Evolutionary conservation across 805 yeast species (phyloP), one percentile per base, ranked within the genome.

Genomic region (Ogataea salicorniae): DNA sequence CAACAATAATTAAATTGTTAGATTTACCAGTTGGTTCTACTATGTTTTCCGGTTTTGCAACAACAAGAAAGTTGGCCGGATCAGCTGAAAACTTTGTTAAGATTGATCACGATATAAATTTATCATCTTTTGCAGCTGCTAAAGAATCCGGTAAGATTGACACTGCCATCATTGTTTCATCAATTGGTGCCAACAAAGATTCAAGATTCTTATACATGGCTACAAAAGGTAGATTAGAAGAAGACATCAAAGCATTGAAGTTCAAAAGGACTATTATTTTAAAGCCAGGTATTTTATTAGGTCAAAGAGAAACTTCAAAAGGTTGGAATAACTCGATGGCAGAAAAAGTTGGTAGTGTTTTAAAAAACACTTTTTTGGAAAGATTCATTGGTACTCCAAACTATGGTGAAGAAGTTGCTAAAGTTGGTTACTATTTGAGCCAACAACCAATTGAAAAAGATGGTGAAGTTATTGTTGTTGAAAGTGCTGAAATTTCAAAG

Each of bases 221-320:
- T 55, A 73, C 84, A 65, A 90, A 90, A 62, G 96, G 95, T 29
- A 77, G 81, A 44, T 70, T 86, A 42, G 97, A 90, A 61, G 76
- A 81, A 40, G 88, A 80, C 41, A 69, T 90, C 9, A 66, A 72
- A 39, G 80, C 70, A 0, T 70, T 89, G 48, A 75, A 72, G 26
- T 90, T 88, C 64, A 83, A 81, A n/a, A 72, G 80, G 46, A 81
- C 90, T 1, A 76, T 88, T 44, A 84, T 90, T 51, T 64, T 90
- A 47, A 75, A 87, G 58, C 97, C 97, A 0, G 96, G 96, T 14
- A 63, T 72, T 0, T 68, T 89, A 35, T 56, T 87, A 6, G 96
- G 96, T 5, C 75, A 77, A 29, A 71, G 95, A 57, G 72, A 68
- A 16, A 50, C 51, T 7, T 49, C 64, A 2, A 75, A 72, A 45